These are phyloP conservation scores for Linnemannia zychae DNA, from an alignment of 192 early-diverging fungal species.

Conservation along the genomic window DNA sequence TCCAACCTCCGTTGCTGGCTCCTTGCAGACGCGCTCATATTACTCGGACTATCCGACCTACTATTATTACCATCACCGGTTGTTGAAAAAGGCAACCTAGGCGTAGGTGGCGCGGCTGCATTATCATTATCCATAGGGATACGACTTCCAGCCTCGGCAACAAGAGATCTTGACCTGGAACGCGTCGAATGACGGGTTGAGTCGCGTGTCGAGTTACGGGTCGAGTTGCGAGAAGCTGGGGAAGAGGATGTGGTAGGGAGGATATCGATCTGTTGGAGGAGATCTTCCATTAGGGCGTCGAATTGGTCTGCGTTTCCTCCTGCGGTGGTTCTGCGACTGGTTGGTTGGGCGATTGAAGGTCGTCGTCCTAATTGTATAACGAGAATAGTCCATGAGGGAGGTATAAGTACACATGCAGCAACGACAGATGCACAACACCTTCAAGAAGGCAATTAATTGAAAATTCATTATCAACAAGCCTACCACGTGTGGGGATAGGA, in stretches of 20 bases:
- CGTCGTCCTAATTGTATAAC: not conserved
- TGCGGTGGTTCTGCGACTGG: not conserved
- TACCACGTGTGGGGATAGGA: conserved; percentile 26
- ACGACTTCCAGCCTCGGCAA: conserved; percentile 9
- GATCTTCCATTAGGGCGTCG: conserved; percentile 57
- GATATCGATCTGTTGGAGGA: conserved; percentile 55
- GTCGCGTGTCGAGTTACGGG: not conserved
- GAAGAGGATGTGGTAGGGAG: conserved; percentile 10
- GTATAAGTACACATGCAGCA: not conserved
- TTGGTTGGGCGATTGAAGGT: not conserved
- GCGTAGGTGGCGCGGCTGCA: not conserved
- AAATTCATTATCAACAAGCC: not conserved
- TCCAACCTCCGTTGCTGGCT: not conserved
- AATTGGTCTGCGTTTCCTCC: conserved; percentile 36
- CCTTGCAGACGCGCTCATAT: not conserved
- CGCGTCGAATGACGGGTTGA: conserved; percentile 22
- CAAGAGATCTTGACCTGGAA: conserved; percentile 20
- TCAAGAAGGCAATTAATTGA: too few species aligned
- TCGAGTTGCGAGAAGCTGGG: conserved; percentile 2
- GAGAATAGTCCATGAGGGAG: not conserved
- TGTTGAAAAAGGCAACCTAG: not conserved
- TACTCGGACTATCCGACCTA: not conserved
- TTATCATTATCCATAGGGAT: not conserved
- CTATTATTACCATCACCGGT: not conserved
- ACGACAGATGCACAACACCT: not conserved